Evolutionary conservation across 352 stramenopile species (phyloP).

Genomic region (Phytophthora quininea): DNA sequence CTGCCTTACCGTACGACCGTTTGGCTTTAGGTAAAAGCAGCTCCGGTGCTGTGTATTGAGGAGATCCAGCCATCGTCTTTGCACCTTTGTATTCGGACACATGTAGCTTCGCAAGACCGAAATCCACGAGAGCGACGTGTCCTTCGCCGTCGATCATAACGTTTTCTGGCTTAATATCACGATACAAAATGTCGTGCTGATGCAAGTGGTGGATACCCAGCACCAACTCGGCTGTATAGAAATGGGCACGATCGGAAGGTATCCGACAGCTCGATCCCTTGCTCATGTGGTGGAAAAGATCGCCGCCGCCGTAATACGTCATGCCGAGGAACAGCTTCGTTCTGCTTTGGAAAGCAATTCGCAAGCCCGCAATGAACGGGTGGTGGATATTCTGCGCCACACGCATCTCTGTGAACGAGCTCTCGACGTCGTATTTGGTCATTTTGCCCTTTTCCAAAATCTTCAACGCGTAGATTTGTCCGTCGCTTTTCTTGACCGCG

Average conservation of each 20-base stretch:
- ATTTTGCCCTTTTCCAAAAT: constrained; percentile 91
- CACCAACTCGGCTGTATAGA: constrained; percentile 94
- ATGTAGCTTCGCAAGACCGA: constrained; percentile 94
- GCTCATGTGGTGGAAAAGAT: constrained; percentile 91
- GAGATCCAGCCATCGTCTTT: constrained; percentile 89
- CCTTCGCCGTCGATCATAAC: constrained; percentile 95
- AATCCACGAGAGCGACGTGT: constrained; percentile 96
- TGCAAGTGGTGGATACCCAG: constrained; percentile 94
- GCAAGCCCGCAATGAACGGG: constrained; percentile 84
- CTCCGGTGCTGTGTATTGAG: constrained; percentile 88
- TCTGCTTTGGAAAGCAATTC: constrained; percentile 88
- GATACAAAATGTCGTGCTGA: constrained; percentile 95
- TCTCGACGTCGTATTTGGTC: constrained; percentile 91
- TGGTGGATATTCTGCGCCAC: constrained; percentile 91
- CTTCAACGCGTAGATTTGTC: constrained; percentile 91
- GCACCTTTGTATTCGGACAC: constrained; percentile 90
- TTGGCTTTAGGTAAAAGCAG: constrained; percentile 85
- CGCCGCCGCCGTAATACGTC: constrained; percentile 88
- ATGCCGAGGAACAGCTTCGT: constrained; percentile 89
- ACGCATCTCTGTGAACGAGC: constrained; percentile 89
- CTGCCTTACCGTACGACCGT: constrained; percentile 87
- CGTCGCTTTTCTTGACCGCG: constrained; percentile 89
- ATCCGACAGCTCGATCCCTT: constrained; percentile 88
- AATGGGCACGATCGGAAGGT: constrained; percentile 81
- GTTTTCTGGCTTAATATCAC: constrained; percentile 97